phyloP scores from a whole-genome alignment of 2,329 filamentous ascomycete species.

The Fusarium burgessii region DNA sequence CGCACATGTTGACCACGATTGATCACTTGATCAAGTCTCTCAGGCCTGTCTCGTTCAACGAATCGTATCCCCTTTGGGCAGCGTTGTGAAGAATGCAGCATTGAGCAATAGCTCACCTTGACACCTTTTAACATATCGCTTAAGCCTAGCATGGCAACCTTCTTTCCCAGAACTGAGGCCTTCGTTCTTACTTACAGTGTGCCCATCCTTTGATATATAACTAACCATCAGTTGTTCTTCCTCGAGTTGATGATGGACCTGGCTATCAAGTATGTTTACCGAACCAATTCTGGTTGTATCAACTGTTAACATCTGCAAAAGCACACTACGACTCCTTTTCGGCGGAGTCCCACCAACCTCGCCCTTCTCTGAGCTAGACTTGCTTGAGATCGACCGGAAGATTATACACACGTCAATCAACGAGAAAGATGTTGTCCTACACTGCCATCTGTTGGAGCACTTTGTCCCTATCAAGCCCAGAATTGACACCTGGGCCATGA shows the following conservation, averaged over 20 bases:
- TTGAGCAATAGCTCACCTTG: not conserved
- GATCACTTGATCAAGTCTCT: not conserved
- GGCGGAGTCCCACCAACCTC: not conserved
- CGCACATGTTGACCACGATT: not conserved
- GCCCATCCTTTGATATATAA: not conserved
- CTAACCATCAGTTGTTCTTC: not conserved
- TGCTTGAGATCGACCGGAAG: not conserved
- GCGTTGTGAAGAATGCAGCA: not conserved
- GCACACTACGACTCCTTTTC: conserved; percentile 4
- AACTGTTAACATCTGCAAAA: not conserved
- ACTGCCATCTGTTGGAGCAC: conserved; percentile 29
- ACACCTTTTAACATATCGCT: not conserved
- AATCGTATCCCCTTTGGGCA: not conserved
- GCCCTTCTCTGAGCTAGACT: not conserved
- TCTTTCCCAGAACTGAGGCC: not conserved
- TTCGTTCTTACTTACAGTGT: not conserved
- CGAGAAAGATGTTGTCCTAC: conserved; percentile 7
- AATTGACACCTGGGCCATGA: conserved; percentile 19
- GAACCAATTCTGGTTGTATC: not conserved
- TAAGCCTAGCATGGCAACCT: not conserved
- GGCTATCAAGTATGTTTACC: not conserved
- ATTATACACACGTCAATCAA: conserved; percentile 7
- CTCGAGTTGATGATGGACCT: not conserved
- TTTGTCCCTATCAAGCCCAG: conserved; percentile 16
- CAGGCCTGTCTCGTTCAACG: not conserved